Percentiles rank a stretch among this genome's conserved stretches.
phyloP scores from a whole-genome alignment of 805 yeast species.

The Lipomyces starkeyi region DNA sequence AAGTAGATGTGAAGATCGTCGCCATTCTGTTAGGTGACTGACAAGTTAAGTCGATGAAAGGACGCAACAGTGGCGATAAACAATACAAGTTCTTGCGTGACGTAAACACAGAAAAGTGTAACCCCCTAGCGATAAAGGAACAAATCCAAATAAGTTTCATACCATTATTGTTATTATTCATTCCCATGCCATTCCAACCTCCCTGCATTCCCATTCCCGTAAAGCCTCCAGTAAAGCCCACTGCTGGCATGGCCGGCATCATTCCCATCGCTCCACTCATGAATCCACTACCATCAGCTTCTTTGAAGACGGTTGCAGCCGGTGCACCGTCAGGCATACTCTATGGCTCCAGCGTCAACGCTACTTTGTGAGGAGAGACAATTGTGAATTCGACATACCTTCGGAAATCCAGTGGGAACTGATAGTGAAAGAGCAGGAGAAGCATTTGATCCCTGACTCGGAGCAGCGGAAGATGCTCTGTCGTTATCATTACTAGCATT shows the following conservation, averaged over 20 bases:
- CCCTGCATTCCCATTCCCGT: constrained; percentile 13
- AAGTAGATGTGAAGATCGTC: not conserved
- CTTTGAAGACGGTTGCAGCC: not conserved
- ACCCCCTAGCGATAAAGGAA: not conserved
- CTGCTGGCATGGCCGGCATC: constrained; percentile 5
- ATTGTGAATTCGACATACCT: not conserved
- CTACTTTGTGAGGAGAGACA: not conserved
- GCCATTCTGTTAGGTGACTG: not conserved
- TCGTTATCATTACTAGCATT: not conserved
- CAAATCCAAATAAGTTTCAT: constrained; percentile 5
- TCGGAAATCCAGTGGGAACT: not conserved
- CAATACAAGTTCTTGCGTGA: not conserved
- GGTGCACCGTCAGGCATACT: not conserved
- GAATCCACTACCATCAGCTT: not conserved
- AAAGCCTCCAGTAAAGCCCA: constrained; percentile 5
- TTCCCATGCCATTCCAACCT: constrained; percentile 9
- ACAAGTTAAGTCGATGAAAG: not conserved
- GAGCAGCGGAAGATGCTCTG: not conserved
- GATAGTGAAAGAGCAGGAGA: not conserved
- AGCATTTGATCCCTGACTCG: not conserved
- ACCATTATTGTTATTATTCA: constrained; percentile 12
- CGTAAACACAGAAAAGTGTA: not conserved
- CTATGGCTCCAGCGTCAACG: not conserved
- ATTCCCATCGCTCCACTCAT: not conserved
- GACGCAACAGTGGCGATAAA: not conserved